A percentile compares a stretch with the other conserved stretches of the same genome.
phyloP scores from a whole-genome alignment of 352 stramenopile genomes.

The Blastocystis sp. region DNA sequence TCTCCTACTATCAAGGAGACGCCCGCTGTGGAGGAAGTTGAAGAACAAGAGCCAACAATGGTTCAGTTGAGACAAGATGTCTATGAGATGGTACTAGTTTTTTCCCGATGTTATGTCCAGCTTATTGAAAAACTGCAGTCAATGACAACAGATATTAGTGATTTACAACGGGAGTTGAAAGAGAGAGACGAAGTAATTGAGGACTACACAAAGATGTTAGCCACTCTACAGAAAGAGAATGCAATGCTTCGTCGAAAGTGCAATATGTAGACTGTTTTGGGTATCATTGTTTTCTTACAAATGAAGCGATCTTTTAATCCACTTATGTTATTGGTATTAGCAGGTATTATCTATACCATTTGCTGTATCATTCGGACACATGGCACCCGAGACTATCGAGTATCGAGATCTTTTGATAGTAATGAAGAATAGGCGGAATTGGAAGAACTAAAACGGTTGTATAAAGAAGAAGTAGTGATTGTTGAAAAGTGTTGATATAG shows the following conservation, averaged over 20 bases:
- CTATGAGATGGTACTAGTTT: background rate
- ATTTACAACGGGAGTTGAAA: background rate
- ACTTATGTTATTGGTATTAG: slow-evolving; percentile 23
- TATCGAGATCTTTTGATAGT: background rate
- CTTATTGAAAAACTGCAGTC: background rate
- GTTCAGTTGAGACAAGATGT: slow-evolving; percentile 22
- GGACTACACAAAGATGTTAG: slow-evolving; percentile 7
- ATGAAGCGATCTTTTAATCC: slow-evolving; percentile 65
- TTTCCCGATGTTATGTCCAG: background rate
- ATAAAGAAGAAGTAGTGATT: background rate
- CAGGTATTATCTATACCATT: background rate
- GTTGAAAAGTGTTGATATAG: too few species aligned
- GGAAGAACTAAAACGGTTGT: background rate
- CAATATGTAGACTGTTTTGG: slow-evolving; percentile 11
- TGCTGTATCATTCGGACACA: background rate
- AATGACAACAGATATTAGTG: background rate
- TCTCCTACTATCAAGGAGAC: background rate
- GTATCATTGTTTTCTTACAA: slow-evolving; percentile 5
- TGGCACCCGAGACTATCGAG: background rate
- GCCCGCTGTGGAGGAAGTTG: background rate
- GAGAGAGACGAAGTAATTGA: slow-evolving; percentile 30
- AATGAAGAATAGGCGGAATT: background rate
- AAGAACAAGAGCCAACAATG: background rate
- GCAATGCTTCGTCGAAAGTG: background rate
- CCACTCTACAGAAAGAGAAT: slow-evolving; percentile 30